phyloP scores from a whole-genome alignment of 495 filamentous ascomycete genomes.

The Podospora conica region DNA sequence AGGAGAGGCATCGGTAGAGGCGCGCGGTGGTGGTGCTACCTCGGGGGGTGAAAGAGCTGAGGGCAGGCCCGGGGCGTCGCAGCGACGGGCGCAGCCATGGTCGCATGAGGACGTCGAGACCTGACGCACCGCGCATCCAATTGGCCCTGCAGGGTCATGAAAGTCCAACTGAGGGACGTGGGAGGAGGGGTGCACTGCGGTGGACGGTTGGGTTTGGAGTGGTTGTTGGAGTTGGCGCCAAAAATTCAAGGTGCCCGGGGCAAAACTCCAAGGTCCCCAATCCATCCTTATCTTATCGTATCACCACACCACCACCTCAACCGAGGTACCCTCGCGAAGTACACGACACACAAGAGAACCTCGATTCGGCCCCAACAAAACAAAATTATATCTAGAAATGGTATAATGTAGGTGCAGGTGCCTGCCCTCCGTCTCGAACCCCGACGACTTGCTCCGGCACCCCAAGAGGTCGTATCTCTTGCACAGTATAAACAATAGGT shows the following conservation, averaged over 20 bases:
- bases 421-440: neutral
- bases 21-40: conserved; percentile 1
- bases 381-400: conserved; percentile 1
- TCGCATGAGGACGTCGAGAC: conserved; percentile 27
- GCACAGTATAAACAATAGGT: conserved; percentile 3
- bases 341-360: neutral
- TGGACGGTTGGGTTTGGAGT: neutral
- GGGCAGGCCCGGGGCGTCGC: neutral
- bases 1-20: neutral
- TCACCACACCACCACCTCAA: neutral
- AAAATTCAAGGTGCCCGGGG: conserved; percentile 8
- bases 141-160: conserved; percentile 18
- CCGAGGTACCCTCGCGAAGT: too few species aligned
- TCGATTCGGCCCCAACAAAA: neutral
- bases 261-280: conserved; percentile 9
- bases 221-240: neutral
- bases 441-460: neutral
- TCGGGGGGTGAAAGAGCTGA: neutral
- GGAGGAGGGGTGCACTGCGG: neutral
- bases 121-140: conserved; percentile 26
- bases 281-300: conserved; percentile 18
- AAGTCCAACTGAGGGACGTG: conserved; percentile 1
- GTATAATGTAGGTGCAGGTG: conserved; percentile 9
- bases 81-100: conserved; percentile 26
- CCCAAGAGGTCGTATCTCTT: neutral